Evolutionary conservation across 2,329 filamentous ascomycete species (phyloP).

Genomic region (Fusarium phyllophilum): DNA sequence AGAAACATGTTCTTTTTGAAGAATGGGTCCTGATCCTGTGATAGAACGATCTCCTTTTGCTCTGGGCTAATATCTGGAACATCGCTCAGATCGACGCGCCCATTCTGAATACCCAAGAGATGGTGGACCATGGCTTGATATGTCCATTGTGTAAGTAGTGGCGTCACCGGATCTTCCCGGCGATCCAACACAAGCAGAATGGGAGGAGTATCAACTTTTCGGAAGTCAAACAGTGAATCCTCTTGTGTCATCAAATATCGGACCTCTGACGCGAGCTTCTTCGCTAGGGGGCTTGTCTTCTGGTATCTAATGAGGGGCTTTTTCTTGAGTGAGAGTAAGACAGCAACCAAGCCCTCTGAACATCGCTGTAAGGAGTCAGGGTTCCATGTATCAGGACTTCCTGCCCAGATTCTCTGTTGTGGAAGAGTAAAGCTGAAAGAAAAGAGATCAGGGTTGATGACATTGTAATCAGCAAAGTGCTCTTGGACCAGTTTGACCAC

Average conservation of each 20-base stretch:
- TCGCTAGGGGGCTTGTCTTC: slow-evolving; percentile 88
- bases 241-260: slow-evolving; percentile 95
- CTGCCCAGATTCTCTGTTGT: slow-evolving; percentile 81
- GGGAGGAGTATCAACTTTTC: slow-evolving; percentile 92
- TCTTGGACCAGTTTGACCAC: slow-evolving; percentile 95
- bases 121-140: slow-evolving; percentile 99
- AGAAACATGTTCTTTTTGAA: slow-evolving; percentile 99
- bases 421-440: slow-evolving; percentile 80
- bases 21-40: slow-evolving; percentile 97
- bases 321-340: slow-evolving; percentile 92
- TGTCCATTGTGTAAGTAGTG: slow-evolving; percentile 95
- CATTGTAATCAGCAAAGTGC: slow-evolving; percentile 94
- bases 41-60: slow-evolving; percentile 92
- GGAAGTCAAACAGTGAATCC: slow-evolving; percentile 95
- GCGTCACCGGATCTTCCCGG: slow-evolving; percentile 93
- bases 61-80: slow-evolving; percentile 88
- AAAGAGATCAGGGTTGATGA: slow-evolving; percentile 94
- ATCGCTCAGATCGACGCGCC: slow-evolving; percentile 87
- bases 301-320: slow-evolving; percentile 94
- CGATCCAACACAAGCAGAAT: slow-evolving; percentile 91
- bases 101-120: slow-evolving; percentile 90
- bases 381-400: slow-evolving; percentile 88
- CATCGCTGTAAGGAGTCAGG: slow-evolving; percentile 85
- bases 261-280: slow-evolving; percentile 92
- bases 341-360: slow-evolving; percentile 85